These are phyloP conservation scores for Pythium brassicae DNA, from an alignment of 352 stramenopile species.

Conservation along the genomic window DNA sequence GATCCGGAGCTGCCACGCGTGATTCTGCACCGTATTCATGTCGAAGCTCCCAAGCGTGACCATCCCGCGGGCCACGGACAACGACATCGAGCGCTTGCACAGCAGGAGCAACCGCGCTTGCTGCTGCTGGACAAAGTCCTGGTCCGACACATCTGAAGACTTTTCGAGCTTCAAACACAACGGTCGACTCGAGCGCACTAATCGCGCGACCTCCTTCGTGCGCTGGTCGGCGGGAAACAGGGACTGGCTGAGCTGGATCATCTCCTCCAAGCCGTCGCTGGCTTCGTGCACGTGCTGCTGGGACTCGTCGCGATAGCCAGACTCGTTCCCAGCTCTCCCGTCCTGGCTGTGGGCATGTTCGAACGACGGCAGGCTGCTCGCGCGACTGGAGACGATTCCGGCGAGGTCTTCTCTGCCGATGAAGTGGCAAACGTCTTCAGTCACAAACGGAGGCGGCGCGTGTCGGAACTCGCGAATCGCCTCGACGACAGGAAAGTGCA, in stretches of 20 bases:
- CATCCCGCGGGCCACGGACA: slow-evolving; percentile 95
- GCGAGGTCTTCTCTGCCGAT: slow-evolving; percentile 62
- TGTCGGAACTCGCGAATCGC: slow-evolving; percentile 55
- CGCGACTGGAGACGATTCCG: slow-evolving; percentile 8
- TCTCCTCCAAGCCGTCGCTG: slow-evolving; percentile 63
- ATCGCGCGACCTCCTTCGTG: slow-evolving; percentile 75
- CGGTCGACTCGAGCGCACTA: slow-evolving; percentile 72
- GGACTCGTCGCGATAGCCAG: neutral
- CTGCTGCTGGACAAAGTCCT: slow-evolving; percentile 83
- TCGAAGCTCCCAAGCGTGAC: slow-evolving; percentile 93
- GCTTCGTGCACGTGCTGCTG: slow-evolving; percentile 14
- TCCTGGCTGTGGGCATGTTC: neutral
- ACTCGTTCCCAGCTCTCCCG: neutral
- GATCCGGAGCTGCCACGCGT: slow-evolving; percentile 86
- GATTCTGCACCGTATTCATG: slow-evolving; percentile 48
- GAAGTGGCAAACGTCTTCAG: slow-evolving; percentile 45
- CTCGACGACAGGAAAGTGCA: slow-evolving; percentile 56
- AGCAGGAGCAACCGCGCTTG: slow-evolving; percentile 94
- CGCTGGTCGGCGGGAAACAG: slow-evolving; percentile 71
- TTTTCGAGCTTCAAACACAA: slow-evolving; percentile 75
- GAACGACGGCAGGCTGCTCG: neutral
- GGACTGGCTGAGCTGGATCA: slow-evolving; percentile 45
- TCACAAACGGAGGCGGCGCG: slow-evolving; percentile 51
- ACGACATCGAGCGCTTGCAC: slow-evolving; percentile 91
- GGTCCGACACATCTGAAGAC: slow-evolving; percentile 52